Base-by-base conservation (phyloP, 2,329 filamentous ascomycete genomes). In the Sporothrix brasiliensis region DNA sequence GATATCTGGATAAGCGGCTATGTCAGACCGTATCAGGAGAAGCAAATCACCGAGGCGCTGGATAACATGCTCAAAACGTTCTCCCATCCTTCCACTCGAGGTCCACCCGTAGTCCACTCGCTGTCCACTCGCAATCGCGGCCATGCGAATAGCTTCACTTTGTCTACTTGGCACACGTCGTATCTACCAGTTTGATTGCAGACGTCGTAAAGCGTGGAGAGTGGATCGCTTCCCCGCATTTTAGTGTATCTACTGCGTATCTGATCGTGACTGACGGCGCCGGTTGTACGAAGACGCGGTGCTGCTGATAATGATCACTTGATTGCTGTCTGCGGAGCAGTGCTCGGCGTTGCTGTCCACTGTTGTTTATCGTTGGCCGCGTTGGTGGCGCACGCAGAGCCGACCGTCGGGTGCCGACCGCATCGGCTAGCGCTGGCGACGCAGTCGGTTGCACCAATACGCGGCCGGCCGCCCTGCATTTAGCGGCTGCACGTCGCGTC, bases 121-220 rank as follows among this genome's bases (percentile, higher is more conserved):
- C 6, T 34, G 34, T 9, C 34, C 34, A 34, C 34, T 34, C 34
- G 34, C 34, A 34, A 34, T 34, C 34, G 7, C 34, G 24, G 24
- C 27, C 30, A 34, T n/a, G 54, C 14, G 54, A 58, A 58, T 58
- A 58, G 54, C 54, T 39, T 58, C 54, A 58, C 52, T 16, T n/a
- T 16, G 4, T n/a, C 27, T 14, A 34, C 54, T 39, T 58, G 16
- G 54, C 54, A 34, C 34, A 58, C 34, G 34, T 58, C 54, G 54
- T 30, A n/a, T 54, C 34, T 34, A 34, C 6, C 34, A 34, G 14
- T 39, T 19, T 24, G 53, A n/a, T 58, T 16, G 27, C 27, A n/a
- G 34, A 58, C 53, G 27, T 58, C 27, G 14, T 58, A 14, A 58
- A n/a, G 27, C 10, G 27, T 58, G 27, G 54, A 34, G 30, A 39